phyloP scores from a whole-genome alignment of 169 alveolate species.

The Plasmodium inui region DNA sequence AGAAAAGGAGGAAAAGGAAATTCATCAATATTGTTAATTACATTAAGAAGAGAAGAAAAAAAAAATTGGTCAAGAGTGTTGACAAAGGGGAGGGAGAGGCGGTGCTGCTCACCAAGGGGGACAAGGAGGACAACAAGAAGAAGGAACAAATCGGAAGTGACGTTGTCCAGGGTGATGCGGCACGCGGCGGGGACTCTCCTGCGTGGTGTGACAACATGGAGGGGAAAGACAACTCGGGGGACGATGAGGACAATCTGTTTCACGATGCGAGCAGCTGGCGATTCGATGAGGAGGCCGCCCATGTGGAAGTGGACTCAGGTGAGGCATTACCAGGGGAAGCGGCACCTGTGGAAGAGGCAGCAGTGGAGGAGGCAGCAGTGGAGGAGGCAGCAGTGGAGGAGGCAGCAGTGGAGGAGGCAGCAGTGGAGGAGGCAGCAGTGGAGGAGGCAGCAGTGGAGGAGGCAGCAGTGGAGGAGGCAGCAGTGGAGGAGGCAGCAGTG shows the following conservation, averaged over 20 bases:
- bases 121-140: no score
- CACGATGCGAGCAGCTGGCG: background rate
- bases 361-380: no score
- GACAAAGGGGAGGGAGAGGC: constrained; percentile 21
- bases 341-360: background rate
- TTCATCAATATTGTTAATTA: constrained; percentile 59
- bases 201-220: background rate
- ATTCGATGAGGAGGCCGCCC: background rate
- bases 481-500: no score
- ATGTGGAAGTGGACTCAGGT: background rate
- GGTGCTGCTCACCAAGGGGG: background rate
- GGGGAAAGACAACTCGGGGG: background rate
- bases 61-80: constrained; percentile 11
- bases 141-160: constrained; percentile 2
- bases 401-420: no score
- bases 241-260: background rate
- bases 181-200: background rate
- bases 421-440: no score
- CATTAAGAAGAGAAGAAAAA: constrained; percentile 46
- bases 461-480: no score
- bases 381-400: no score
- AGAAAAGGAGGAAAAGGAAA: constrained; percentile 29
- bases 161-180: background rate
- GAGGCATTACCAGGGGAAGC: background rate
- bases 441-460: no score